Evolutionary conservation across 805 yeast species (phyloP), one percentile per base, ranked within the genome.

Genomic region (Sungouiella thailandica): DNA sequence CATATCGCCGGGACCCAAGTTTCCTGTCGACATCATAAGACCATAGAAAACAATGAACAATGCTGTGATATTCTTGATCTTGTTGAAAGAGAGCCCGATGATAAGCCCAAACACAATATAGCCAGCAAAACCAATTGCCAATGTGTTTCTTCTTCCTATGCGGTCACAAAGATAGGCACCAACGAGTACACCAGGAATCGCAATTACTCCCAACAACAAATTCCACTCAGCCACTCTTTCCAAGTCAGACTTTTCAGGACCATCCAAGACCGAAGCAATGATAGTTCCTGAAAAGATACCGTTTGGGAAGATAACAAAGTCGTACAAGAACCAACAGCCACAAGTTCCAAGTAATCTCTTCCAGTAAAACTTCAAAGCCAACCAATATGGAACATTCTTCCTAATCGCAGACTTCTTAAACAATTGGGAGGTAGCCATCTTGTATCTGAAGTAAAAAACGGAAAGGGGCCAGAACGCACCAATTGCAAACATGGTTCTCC

Each of bases 291-390:
- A 72, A 53, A 80, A 81, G 32, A 80, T 69, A 53, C 86, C 87
- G 52, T 82, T 82, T 9, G 90, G 89, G 65, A 83, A 83, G 5
- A 84, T 78, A 47, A 83, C 83, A 48, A 83, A 83, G 60, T 83
- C 94, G 52, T 80, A 83, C 47, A 83, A 65, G 62, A 83, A 83
- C 93, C 93, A 83, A 37, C 83, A 73, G 4, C 76, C 78, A 53
- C 83, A 76, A 12, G 85, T 78, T 23, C 90, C 93, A 19, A 82
- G 44, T 15, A 83, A 51, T 36, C 84, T 63, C 27, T 50, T 61
- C 89, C 90, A 83, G 61, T 80, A 81, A 58, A 62, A 83, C 50
- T 74, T 77, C 37, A 80, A 34, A 1, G 79, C 77, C 23, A 81
- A 67, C 60, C 62, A 56, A 55, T 80, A 80, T 4, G 52, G 52